phyloP scores from a whole-genome alignment of 441 rosid species.

The Adansonia rubrostipa region DNA sequence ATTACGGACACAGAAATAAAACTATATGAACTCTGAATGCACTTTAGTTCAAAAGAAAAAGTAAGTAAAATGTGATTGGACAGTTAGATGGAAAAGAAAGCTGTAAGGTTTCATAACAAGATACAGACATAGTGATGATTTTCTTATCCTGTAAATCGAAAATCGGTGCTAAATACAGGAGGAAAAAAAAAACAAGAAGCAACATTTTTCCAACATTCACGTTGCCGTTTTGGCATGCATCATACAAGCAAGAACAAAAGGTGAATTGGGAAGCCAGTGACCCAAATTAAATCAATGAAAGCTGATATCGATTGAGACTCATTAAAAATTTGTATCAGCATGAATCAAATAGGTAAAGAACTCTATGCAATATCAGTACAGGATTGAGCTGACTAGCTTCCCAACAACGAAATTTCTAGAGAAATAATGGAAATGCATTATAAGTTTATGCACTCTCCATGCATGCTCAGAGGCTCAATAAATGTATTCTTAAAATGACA shows the following conservation, averaged over 20 bases:
- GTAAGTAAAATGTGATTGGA: no score
- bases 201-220: background rate
- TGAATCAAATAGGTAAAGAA: background rate
- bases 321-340: background rate
- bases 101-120: background rate
- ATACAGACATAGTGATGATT: background rate
- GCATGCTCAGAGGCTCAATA: slow-evolving; percentile 4
- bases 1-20: no score
- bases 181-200: background rate
- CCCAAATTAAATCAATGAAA: background rate
- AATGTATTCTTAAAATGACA: background rate
- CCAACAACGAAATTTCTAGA: background rate
- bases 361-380: background rate
- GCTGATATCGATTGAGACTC: background rate
- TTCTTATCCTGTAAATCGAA: background rate
- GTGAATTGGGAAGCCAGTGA: background rate
- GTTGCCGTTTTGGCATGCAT: background rate
- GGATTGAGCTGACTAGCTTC: background rate
- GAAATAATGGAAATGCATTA: background rate
- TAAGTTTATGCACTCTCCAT: background rate
- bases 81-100: background rate
- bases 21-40: no score
- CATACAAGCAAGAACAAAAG: background rate
- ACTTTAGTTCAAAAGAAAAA: background rate
- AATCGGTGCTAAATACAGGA: background rate